Percentiles rank a stretch among this genome's conserved stretches.
Conservation (phyloP, 208 protist species). For the Porcisia deanei region DNA sequence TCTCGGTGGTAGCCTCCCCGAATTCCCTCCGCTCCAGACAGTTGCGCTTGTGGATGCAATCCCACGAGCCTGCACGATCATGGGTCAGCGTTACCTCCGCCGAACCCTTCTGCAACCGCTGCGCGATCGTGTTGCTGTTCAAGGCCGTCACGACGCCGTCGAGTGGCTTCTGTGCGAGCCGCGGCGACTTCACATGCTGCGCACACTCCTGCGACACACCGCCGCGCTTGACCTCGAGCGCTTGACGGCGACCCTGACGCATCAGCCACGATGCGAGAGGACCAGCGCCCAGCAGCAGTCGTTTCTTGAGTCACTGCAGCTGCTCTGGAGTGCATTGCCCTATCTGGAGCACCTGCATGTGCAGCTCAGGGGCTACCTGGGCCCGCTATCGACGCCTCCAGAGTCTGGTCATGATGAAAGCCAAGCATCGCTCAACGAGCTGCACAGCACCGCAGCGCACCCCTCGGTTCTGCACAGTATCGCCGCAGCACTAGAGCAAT, state of each 20-base stretch:
- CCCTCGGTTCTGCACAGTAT: constrained; percentile 49
- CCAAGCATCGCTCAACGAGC: neutral
- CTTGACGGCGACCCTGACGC: constrained; percentile 35
- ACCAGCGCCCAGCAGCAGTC: constrained; percentile 15
- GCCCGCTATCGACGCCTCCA: neutral
- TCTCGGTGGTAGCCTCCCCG: neutral
- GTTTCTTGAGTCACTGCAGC: constrained; percentile 36
- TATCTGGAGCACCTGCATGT: constrained; percentile 22
- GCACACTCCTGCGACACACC: constrained; percentile 23
- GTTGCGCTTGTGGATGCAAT: constrained; percentile 62
- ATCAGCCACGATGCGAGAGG: constrained; percentile 19
- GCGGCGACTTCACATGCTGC: constrained; percentile 28
- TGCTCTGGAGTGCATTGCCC: constrained; percentile 39
- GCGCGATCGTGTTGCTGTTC: constrained; percentile 56
- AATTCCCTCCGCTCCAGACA: constrained; percentile 8
- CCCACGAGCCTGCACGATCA: constrained; percentile 61
- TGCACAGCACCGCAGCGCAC: constrained; percentile 14
- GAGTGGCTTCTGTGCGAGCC: constrained; percentile 61
- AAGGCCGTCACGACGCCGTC: constrained; percentile 76
- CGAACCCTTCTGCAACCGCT: constrained; percentile 79
- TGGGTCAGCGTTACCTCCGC: constrained; percentile 76
- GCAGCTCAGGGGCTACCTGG: constrained; percentile 23
- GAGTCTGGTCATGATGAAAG: neutral
- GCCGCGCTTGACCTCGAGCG: constrained; percentile 41
- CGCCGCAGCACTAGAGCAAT: constrained; percentile 40